Evolutionary conservation across 345 rosid species (phyloP), one percentile per base, ranked within the genome.

Genomic region (Eucalyptus globulus): DNA sequence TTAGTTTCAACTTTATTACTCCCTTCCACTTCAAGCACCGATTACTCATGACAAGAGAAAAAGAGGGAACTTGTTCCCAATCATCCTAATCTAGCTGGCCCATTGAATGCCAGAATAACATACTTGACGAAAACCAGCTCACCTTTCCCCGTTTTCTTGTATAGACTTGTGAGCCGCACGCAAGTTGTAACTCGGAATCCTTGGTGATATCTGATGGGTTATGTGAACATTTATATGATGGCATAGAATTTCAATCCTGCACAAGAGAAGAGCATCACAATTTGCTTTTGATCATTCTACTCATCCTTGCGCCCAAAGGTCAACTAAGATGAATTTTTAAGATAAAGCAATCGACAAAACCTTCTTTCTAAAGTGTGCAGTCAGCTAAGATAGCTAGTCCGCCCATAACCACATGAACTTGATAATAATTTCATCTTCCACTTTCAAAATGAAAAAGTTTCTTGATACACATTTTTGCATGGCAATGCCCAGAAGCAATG

Each of bases 91-190:
- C 81, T 17, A 72, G 81, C 81, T 72, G 81, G 81, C 26, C 45
- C 2, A 2, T 10, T 34, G 26, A 72, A 34, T 72, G 81, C 44
- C 16, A 29, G 19, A 31, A 44, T 43, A 54, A 50, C 58, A 87
- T 54, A 17, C 17, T 21, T 22, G 6, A 37, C 24, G 16, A 44
- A 40, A 53, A 51, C 58, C 49, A 37, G 83, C 89, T 14, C 92
- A 96, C 99, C 99, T 94, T 95, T 88, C 99, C 99, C 99, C 99
- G 72, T 96, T 96, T 93, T 95, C 93, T 92, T 95, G 98, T 90
- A 96, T 93, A 87, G 98, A 96, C 72, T 92, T 89, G 49, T 95
- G 97, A 90, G 99, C 98, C 80, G 94, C 95, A 31, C 93, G 94
- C 80, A 97, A 94, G 89, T 96, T 96, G 91, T 96, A 97, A 90